Evolutionary conservation across 2,329 filamentous ascomycete genomes (phyloP), one percentile per base, ranked within the genome.

Genomic region (Westerdykella ornata): DNA sequence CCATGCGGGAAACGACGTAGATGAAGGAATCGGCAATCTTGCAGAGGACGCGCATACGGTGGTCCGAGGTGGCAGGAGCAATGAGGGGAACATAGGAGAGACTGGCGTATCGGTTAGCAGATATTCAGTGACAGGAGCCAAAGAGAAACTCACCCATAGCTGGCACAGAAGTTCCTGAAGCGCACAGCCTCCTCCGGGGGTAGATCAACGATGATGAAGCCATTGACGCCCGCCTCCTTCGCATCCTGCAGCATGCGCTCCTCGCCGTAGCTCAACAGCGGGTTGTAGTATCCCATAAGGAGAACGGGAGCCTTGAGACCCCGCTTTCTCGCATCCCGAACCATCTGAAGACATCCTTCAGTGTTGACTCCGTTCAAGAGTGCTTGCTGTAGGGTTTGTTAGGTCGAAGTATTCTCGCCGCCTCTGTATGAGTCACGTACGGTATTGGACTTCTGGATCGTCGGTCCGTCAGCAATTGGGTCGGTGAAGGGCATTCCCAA

Each of bases 261-360:
- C 71, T 98, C 92, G 40, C 92, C 92, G 64, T 97, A 98, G 59
- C 84, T 87, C 47, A 97, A 74, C 47, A 97, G 75, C 1, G 92
- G 92, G 72, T 98, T 98, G 72, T 95, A 98, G 77, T 98, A 98
- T 58, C 92, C 92, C 92, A 98, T 98, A 52, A 98, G 78, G 61
- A 98, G 71, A 32, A 98, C 79, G 1, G 92, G 92, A 1, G 84
- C 81, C 57, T 77, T 82, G 41, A 97, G 73, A 32, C 92, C 92
- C 47, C 76, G 77, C 54, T 77, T 75, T 57, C 92, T 78, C 35
- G 90, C 88, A 48, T 85, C 78, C 55, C 84, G 82, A 46, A 96
- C 84, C 75, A 95, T 90, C 58, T 85, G 76, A 31, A 98, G 76
- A 13, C 86, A 85, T 39, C 78, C 81, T 52, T 78, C 74, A 48